Conservation (phyloP, 148 eudicot genomes). For the Arctostaphylos glauca region DNA sequence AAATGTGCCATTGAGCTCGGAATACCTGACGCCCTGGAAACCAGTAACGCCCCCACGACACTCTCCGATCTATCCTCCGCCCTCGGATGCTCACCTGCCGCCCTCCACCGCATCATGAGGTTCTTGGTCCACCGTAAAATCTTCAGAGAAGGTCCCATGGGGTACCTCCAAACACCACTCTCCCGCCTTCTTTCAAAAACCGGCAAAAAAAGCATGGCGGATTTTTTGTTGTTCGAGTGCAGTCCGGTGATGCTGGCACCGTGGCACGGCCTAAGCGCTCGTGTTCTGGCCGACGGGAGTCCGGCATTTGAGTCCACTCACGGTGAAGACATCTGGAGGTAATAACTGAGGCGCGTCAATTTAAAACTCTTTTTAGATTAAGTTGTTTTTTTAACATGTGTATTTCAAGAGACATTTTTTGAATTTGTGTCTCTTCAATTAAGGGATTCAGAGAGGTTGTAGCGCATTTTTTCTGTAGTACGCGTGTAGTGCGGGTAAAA, state of each 20-base stretch:
- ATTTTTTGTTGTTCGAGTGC: slow-evolving; percentile 39
- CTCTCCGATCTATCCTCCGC: slow-evolving; percentile 42
- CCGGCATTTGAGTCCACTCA: slow-evolving; percentile 42
- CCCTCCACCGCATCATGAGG: slow-evolving; percentile 56
- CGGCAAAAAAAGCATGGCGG: slow-evolving; percentile 39
- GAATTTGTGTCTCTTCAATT: no score
- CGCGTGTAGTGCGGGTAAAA: no score
- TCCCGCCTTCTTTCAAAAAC: slow-evolving; percentile 40
- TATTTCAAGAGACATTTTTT: no score
- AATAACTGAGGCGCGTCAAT: no score
- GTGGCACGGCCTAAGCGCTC: slow-evolving; percentile 49
- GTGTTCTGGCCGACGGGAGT: slow-evolving; percentile 18
- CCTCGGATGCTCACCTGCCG: slow-evolving; percentile 37
- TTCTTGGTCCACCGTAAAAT: slow-evolving; percentile 44
- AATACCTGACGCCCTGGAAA: slow-evolving; percentile 46
- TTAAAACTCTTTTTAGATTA: no score
- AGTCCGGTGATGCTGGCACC: slow-evolving; percentile 49
- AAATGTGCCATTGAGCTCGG: slow-evolving; percentile 69
- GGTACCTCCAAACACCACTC: slow-evolving; percentile 48
- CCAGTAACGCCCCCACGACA: slow-evolving; percentile 41
- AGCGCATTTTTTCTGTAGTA: no score
- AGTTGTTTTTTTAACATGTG: no score
- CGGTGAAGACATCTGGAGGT: slow-evolving; percentile 52
- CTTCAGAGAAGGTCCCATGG: slow-evolving; percentile 27
- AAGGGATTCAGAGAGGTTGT: no score